A percentile compares a stretch with the other conserved stretches of the same genome.
These are phyloP conservation scores for Coriolopsis trogii DNA, from an alignment of 1,284 basidiomycete genomes.

Conservation along the genomic window DNA sequence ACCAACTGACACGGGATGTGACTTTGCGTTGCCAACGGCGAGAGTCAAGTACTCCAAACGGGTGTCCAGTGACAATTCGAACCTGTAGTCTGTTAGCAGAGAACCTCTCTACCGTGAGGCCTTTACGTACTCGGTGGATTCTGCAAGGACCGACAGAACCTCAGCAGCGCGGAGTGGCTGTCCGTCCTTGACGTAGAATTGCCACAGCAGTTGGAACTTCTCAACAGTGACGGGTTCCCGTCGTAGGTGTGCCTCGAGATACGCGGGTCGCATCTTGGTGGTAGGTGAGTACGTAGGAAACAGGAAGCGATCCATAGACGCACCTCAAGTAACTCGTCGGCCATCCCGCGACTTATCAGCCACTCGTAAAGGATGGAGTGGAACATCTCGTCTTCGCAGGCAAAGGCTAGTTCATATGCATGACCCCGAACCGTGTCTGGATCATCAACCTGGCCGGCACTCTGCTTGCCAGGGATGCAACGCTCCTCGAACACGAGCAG, in stretches of 20 bases:
- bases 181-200: slow-evolving; percentile 93
- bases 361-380: slow-evolving; percentile 95
- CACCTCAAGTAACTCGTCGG: slow-evolving; percentile 91
- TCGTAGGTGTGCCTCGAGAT: slow-evolving; percentile 86
- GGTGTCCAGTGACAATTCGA: slow-evolving; percentile 69
- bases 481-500: slow-evolving; percentile 78
- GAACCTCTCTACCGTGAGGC: slow-evolving; percentile 30
- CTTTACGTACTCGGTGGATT: slow-evolving; percentile 83
- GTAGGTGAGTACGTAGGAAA: too few species aligned
- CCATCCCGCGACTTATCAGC: slow-evolving; percentile 79
- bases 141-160: slow-evolving; percentile 85
- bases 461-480: slow-evolving; percentile 26
- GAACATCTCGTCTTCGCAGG: slow-evolving; percentile 89
- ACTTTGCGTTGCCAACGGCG: slow-evolving; percentile 95
- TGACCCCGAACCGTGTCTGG: slow-evolving; percentile 69
- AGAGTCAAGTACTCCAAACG: slow-evolving; percentile 91
- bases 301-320: too few species aligned
- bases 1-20: slow-evolving; percentile 77
- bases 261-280: slow-evolving; percentile 81
- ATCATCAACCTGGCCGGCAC: slow-evolving; percentile 45
- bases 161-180: slow-evolving; percentile 86
- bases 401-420: slow-evolving; percentile 83
- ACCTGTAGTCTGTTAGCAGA: slow-evolving; percentile 42
- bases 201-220: slow-evolving; percentile 93
- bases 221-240: slow-evolving; percentile 81